phyloP scores from a whole-genome alignment of 306 rosid species.

The Notholithocarpus densiflorus region DNA sequence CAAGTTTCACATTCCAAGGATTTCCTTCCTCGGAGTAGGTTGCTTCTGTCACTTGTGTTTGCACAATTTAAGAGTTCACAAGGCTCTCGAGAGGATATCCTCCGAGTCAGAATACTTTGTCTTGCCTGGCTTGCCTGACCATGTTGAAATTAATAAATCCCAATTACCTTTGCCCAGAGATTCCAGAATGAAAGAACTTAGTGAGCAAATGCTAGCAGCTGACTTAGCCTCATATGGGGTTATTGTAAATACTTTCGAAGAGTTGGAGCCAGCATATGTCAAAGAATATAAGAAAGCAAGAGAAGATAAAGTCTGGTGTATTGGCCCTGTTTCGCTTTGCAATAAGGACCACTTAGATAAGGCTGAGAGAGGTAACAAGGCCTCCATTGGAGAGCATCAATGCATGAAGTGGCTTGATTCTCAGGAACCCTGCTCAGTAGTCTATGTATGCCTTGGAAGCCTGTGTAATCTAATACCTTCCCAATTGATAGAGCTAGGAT shows the following conservation, averaged over 20 bases:
- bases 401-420: slow-evolving; percentile 47
- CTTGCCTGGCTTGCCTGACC: slow-evolving; percentile 35
- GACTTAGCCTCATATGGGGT: slow-evolving; percentile 25
- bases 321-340: slow-evolving; percentile 33
- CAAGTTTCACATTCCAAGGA: slow-evolving; percentile 49
- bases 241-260: slow-evolving; percentile 30
- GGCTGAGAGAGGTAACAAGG: slow-evolving; percentile 51
- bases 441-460: slow-evolving; percentile 52
- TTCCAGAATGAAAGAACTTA: neutral
- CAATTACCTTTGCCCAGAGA: neutral
- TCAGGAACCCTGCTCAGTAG: slow-evolving; percentile 23
- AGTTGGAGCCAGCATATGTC: slow-evolving; percentile 41
- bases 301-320: slow-evolving; percentile 49
- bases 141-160: slow-evolving; percentile 26
- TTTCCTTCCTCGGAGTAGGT: slow-evolving; percentile 44
- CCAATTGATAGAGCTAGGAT: slow-evolving; percentile 34
- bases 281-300: slow-evolving; percentile 35
- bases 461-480: slow-evolving; percentile 1
- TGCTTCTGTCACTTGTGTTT: slow-evolving; percentile 39
- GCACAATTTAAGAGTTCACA: neutral
- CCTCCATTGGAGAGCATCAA: slow-evolving; percentile 21
- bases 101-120: slow-evolving; percentile 23
- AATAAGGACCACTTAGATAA: slow-evolving; percentile 41
- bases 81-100: neutral
- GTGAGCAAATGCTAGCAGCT: neutral